Evolutionary conservation across 2,329 filamentous ascomycete genomes (phyloP).

Genomic region (Sporothrix brunneoviolacea): DNA sequence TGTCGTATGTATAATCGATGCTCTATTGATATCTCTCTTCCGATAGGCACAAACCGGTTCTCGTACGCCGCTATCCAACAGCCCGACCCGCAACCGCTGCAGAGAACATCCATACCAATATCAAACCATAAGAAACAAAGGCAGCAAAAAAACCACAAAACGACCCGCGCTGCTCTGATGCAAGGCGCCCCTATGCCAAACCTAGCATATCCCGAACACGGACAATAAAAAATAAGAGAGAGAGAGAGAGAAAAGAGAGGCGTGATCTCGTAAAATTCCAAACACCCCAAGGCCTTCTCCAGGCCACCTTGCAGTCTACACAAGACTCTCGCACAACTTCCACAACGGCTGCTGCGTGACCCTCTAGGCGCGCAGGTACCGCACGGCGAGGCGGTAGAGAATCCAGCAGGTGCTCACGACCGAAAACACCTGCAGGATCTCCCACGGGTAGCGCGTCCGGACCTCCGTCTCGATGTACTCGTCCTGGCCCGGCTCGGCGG

Average conservation of each 20-base stretch:
- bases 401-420: slow-evolving; percentile 29
- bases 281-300: not conserved
- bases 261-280: too few species aligned
- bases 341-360: not conserved
- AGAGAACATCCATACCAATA: too few species aligned
- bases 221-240: too few species aligned
- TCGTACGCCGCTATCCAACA: not conserved
- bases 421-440: slow-evolving; percentile 49
- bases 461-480: slow-evolving; percentile 54
- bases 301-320: too few species aligned
- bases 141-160: too few species aligned
- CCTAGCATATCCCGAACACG: too few species aligned
- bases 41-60: not conserved
- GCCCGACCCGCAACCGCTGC: too few species aligned
- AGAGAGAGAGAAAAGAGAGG: too few species aligned
- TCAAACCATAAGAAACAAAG: too few species aligned
- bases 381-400: slow-evolving; percentile 5
- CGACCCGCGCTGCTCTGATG: not conserved
- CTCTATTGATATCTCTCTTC: too few species aligned
- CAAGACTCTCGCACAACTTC: too few species aligned
- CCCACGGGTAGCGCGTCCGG: slow-evolving; percentile 45
- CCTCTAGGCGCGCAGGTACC: not conserved
- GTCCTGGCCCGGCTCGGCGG: slow-evolving; percentile 23
- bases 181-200: not conserved
- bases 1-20: too few species aligned